These are phyloP conservation scores for Lenwebbia sp. DNA, from an alignment of 345 rosid species.

Conservation along the genomic window DNA sequence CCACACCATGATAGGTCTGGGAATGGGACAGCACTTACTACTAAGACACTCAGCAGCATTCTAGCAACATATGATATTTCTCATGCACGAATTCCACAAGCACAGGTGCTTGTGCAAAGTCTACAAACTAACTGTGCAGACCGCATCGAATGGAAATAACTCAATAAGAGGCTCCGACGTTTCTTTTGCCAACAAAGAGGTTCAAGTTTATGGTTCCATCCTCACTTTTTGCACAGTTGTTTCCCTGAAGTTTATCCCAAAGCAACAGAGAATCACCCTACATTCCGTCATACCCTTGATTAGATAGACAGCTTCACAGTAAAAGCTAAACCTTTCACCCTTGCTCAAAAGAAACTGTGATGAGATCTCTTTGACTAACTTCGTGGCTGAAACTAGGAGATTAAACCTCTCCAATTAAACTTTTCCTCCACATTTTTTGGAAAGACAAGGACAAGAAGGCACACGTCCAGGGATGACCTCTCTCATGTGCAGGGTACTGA, in stretches of 20 bases:
- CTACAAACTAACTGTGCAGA: background rate
- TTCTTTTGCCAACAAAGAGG: background rate
- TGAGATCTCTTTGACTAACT: background rate
- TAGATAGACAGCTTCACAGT: background rate
- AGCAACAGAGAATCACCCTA: background rate
- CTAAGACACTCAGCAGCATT: background rate
- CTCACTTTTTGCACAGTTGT: background rate
- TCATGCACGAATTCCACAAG: background rate
- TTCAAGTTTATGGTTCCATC: background rate
- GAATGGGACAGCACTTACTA: background rate
- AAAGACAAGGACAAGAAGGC: background rate
- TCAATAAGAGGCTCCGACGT: background rate
- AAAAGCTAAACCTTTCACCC: background rate
- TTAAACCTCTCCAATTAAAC: background rate
- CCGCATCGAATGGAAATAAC: background rate
- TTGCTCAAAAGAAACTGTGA: background rate
- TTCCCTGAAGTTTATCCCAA: background rate
- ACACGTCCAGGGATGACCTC: background rate
- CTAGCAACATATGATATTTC: background rate
- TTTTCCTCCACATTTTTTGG: background rate
- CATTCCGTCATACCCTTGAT: background rate
- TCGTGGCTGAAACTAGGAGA: background rate
- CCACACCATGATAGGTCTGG: background rate
- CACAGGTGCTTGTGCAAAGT: background rate
- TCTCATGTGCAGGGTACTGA: background rate